Evolutionary conservation across 345 rosid species (phyloP), one percentile per base, ranked within the genome.

Genomic region (Eucalyptus sideroxylon): DNA sequence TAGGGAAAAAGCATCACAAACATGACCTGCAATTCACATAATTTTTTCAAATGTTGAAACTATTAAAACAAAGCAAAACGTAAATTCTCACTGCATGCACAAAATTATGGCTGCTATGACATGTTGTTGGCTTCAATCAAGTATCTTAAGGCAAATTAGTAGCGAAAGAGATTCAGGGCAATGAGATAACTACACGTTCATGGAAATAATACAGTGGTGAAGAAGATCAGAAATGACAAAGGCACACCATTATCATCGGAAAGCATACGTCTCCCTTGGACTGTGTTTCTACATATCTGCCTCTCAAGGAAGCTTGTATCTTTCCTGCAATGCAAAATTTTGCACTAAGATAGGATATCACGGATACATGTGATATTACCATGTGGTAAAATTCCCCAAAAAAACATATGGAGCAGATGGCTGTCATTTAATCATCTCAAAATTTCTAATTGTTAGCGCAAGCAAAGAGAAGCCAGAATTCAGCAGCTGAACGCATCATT

Each of bases 181-280:
- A 55, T 50, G 31, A 40, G 85, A 72, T 37, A 72, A 72, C 83
- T 37, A 37, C 14, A 21, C 4, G 8, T 6, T 50, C 13, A 86
- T 72, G 87, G 37, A 17, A 10, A 72, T 42, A 83, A 49, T 12
- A 89, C 34, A 9, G 27, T 88, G 62, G 81, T 4, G 55, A 44
- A 12, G 49, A 89, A 80, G 86, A 12, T 59, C 59, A 26, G 69
- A 11, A 27, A 88, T 34, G 56, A 44, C 27, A 89, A 82, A 65
- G 24, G 44, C 93, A 89, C 81, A 95, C 98, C 99, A 62, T 92
- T 94, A 89, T 97, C 97, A 90, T 96, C 99, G 11, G 99, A 96
- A n/a, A 96, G 92, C 87, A 96, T 82, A 50, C 93, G 95, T 92
- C 99, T 97, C 89, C 99, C 99, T 90, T 96, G 98, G 27, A 96